These are phyloP conservation scores for Penicillium soppii DNA, from an alignment of 495 filamentous ascomycete genomes.

Conservation along the genomic window DNA sequence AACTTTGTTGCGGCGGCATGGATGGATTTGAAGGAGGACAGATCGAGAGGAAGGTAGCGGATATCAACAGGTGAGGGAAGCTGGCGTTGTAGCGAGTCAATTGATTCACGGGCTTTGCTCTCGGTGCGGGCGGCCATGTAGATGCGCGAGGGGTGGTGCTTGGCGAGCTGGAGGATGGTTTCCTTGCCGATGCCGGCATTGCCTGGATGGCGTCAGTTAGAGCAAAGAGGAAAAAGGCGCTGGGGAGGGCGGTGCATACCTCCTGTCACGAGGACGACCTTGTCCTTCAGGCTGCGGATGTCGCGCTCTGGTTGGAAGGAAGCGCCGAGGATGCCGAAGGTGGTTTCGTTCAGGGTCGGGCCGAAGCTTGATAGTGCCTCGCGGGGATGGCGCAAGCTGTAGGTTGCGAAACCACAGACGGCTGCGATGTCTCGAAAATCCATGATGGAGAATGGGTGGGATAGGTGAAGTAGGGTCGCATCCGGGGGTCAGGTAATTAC, in stretches of 20 bases:
- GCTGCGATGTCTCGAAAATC: slow-evolving; percentile 21
- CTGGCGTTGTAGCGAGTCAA: slow-evolving; percentile 45
- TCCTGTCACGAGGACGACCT: slow-evolving; percentile 62
- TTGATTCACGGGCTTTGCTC: slow-evolving; percentile 50
- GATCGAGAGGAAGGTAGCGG: slow-evolving; percentile 49
- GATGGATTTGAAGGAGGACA: slow-evolving; percentile 53
- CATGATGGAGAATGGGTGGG: slow-evolving; percentile 4
- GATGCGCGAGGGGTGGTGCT: slow-evolving; percentile 59
- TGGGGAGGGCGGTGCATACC: too few species aligned
- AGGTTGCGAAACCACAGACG: slow-evolving; percentile 13
- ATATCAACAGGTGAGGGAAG: slow-evolving; percentile 46
- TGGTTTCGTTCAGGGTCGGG: slow-evolving; percentile 41
- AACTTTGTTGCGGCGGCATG: slow-evolving; percentile 47
- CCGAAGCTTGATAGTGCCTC: slow-evolving; percentile 36
- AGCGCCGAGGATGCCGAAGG: slow-evolving; percentile 34
- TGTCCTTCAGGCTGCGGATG: slow-evolving; percentile 55
- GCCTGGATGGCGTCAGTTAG: slow-evolving; percentile 35
- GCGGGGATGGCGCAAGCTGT: slow-evolving; percentile 33
- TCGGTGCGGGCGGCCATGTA: slow-evolving; percentile 61
- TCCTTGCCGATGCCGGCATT: slow-evolving; percentile 68
- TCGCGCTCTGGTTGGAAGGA: slow-evolving; percentile 55
- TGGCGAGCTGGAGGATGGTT: slow-evolving; percentile 59
- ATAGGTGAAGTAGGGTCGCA: neutral
- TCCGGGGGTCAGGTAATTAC: too few species aligned
- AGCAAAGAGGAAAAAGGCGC: neutral